phyloP scores from a whole-genome alignment of 2,329 filamentous ascomycete genomes.

The Akanthomyces uredinophilus region DNA sequence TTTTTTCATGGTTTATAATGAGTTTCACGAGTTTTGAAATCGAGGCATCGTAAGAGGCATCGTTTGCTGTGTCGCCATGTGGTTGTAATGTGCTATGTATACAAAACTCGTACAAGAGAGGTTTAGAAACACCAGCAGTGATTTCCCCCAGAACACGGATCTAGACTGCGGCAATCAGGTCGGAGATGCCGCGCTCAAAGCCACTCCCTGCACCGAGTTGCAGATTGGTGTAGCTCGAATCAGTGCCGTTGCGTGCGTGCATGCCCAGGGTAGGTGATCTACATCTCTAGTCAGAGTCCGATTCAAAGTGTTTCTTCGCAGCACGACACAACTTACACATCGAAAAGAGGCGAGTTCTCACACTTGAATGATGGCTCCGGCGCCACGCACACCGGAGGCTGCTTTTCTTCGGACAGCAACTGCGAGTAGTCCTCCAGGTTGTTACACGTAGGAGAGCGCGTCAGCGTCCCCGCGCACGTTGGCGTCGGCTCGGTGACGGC shows the following conservation, averaged over 20 bases:
- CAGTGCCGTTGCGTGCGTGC: not conserved
- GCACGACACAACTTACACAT: not conserved
- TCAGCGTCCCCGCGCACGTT: not conserved
- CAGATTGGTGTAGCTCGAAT: conserved; percentile 4
- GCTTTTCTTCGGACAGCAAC: not conserved
- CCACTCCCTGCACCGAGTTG: not conserved
- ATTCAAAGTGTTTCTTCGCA: no score
- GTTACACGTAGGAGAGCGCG: conserved; percentile 1
- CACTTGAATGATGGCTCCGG: not conserved
- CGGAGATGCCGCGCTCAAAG: conserved; percentile 10
- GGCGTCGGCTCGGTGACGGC: not conserved
- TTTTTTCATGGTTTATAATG: not conserved
- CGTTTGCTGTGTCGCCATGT: not conserved
- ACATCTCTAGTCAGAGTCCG: not conserved
- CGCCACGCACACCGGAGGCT: not conserved
- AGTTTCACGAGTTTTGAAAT: not conserved
- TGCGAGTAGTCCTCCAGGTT: conserved; percentile 2
- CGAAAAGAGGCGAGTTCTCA: conserved; percentile 1
- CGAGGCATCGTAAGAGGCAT: not conserved
- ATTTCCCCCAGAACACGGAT: not conserved
- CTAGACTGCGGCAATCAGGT: conserved; percentile 5
- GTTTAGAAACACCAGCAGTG: not conserved
- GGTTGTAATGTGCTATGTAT: conserved; percentile 1
- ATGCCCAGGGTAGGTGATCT: not conserved
- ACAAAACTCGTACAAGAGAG: conserved; percentile 11